Percentiles rank a stretch among this genome's conserved stretches.
These are phyloP conservation scores for Pythium aristosporum DNA, from an alignment of 352 stramenopile genomes.

Conservation along the genomic window DNA sequence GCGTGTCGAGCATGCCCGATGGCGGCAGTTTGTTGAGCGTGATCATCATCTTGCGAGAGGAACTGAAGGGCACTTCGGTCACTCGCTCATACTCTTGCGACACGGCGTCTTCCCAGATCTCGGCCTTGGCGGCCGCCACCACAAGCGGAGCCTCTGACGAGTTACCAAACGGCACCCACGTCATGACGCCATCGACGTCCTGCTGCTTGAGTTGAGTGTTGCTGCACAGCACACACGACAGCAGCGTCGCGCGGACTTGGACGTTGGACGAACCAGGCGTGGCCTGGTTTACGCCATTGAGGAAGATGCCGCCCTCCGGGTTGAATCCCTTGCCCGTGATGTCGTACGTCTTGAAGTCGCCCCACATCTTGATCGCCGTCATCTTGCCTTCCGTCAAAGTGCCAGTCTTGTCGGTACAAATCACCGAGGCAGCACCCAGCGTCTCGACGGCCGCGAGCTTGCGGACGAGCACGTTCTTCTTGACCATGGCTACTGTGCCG, in stretches of 20 bases:
- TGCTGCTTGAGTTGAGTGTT: slow-evolving; percentile 73
- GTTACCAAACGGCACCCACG: slow-evolving; percentile 63
- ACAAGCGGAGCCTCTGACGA: slow-evolving; percentile 73
- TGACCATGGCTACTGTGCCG: slow-evolving; percentile 71
- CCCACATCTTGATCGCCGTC: slow-evolving; percentile 77
- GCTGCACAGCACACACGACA: slow-evolving; percentile 68
- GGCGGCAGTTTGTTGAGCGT: slow-evolving; percentile 58
- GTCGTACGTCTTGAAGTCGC: slow-evolving; percentile 62
- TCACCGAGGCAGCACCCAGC: slow-evolving; percentile 90
- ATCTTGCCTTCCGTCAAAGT: slow-evolving; percentile 91
- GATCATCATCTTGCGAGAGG: slow-evolving; percentile 94
- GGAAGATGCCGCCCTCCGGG: slow-evolving; percentile 50
- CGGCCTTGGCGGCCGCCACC: slow-evolving; percentile 70
- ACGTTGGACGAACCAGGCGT: slow-evolving; percentile 40
- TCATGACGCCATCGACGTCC: slow-evolving; percentile 45
- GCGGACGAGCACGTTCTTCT: slow-evolving; percentile 79
- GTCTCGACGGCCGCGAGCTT: slow-evolving; percentile 84
- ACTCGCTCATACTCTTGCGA: slow-evolving; percentile 64
- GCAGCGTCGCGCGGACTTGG: slow-evolving; percentile 57
- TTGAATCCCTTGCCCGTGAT: slow-evolving; percentile 70
- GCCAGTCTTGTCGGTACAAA: slow-evolving; percentile 95
- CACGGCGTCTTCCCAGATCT: slow-evolving; percentile 56
- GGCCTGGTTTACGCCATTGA: slow-evolving; percentile 43
- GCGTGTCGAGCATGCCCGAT: slow-evolving; percentile 38
- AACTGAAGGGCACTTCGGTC: slow-evolving; percentile 94